Percentiles rank a stretch among this genome's conserved stretches.
Conservation (phyloP, 441 rosid genomes). For the Viola pubescens region DNA sequence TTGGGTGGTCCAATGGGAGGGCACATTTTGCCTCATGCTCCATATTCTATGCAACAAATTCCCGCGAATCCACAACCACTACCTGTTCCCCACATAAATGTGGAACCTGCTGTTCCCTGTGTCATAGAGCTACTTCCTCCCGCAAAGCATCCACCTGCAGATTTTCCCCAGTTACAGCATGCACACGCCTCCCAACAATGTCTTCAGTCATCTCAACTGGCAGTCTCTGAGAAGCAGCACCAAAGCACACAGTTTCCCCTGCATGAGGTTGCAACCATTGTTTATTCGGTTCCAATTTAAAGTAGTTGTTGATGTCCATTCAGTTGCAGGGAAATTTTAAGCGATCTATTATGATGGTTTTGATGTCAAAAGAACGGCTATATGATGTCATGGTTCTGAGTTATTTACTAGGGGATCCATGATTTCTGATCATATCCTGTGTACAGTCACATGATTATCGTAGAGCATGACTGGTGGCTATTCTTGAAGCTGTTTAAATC, state of each 20-base stretch:
- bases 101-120: conserved; percentile 30
- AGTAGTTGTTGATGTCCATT: not conserved
- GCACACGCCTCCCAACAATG: conserved; percentile 27
- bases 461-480: no score
- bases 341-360: conserved; percentile 1
- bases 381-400: no score
- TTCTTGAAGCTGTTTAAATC: no score
- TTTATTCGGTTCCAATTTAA: conserved; percentile 2
- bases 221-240: conserved; percentile 38
- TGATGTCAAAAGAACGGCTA: no score
- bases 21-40: conserved; percentile 30
- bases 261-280: conserved; percentile 30
- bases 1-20: conserved; percentile 37
- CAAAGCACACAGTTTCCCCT: conserved; percentile 28
- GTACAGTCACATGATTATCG: no score
- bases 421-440: no score
- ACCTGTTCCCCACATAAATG: conserved; percentile 35
- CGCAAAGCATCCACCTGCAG: conserved; percentile 30
- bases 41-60: conserved; percentile 43
- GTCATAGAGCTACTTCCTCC: conserved; percentile 35
- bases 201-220: conserved; percentile 39
- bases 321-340: conserved; percentile 1
- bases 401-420: no score
- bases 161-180: conserved; percentile 28
- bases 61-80: conserved; percentile 36